Evolutionary conservation across 1,284 basidiomycete genomes (phyloP), one percentile per base, ranked within the genome.

Genomic region (Malassezia slooffiae): DNA sequence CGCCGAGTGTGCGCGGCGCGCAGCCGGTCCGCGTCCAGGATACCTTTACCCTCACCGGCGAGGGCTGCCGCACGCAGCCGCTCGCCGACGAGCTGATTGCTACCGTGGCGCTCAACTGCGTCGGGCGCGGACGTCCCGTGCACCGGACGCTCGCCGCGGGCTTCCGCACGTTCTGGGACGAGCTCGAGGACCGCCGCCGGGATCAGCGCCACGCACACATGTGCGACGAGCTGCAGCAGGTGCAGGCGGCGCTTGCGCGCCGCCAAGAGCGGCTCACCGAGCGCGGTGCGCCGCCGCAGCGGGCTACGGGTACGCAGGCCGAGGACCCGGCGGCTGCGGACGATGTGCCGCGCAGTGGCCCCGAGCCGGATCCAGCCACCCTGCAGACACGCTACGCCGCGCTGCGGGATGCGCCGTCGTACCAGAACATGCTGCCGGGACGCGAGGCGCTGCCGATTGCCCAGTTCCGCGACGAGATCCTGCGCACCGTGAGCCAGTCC

Each of bases 61-160:
- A 86, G 29, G 89, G 84, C 3, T 95, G 91, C 63, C 74, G 78
- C 32, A 78, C 83, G 49, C 75, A 80, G 44, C 65, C 66, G 1
- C 86, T 96, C 62, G 88, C 91, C 3, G 86, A 90, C 62, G 82
- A 96, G 60, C 95, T 88, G 60, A 77, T 93, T 40, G 79, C 91
- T 1, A 85, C 84, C 2, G 72, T 91, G 20, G 89, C 87, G 0
- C 74, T 97, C 22, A 78, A 16, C 72, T 93, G 38, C 40, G 53
- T 64, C 29, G 61, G 63, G 19, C 58, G 62, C 15, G 64, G 65
- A 39, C 58, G 64, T 23, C 59, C 66, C 6, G 53, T 59, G 1
- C 60, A 71, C 47, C 62, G 70, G 15, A 57, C 60, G 21, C 74
- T 97, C 17, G 86, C 89, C n/a, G 75, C 81, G 0, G 76, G 79